Conservation (phyloP, 225 moss, liverwort and hornwort species). For the Pseudisothecium myosuroides region DNA sequence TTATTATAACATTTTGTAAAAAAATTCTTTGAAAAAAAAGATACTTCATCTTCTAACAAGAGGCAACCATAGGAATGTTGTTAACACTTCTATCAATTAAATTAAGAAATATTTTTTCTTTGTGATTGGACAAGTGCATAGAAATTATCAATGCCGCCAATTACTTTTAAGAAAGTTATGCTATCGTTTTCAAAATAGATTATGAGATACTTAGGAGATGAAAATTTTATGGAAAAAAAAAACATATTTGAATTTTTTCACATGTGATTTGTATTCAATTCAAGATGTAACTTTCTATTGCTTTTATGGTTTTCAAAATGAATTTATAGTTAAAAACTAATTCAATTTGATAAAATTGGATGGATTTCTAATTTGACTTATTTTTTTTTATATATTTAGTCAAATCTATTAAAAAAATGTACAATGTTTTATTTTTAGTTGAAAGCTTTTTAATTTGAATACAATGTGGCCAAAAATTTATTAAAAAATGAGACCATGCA, state of each 20-base stretch:
- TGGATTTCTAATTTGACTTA: neutral
- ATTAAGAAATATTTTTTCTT: too few relatives aligned
- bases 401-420: too few relatives aligned
- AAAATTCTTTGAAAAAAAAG: neutral
- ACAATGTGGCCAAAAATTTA: fast-evolving
- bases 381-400: too few relatives aligned
- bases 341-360: neutral
- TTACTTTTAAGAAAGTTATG: too few relatives aligned
- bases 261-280: neutral
- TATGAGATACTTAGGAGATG: neutral
- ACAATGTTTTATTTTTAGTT: neutral
- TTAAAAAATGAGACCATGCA: neutral
- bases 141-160: neutral
- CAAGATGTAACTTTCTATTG: neutral
- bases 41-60: neutral
- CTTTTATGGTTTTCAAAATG: neutral
- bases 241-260: neutral
- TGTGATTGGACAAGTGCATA: neutral
- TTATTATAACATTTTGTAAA: neutral
- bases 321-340: neutral
- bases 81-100: too few relatives aligned
- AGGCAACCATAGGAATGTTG: neutral
- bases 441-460: neutral
- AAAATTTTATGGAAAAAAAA: neutral
- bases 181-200: neutral